Evolutionary conservation across 495 filamentous ascomycete species (phyloP).

Genomic region (Letharia columbiana): DNA sequence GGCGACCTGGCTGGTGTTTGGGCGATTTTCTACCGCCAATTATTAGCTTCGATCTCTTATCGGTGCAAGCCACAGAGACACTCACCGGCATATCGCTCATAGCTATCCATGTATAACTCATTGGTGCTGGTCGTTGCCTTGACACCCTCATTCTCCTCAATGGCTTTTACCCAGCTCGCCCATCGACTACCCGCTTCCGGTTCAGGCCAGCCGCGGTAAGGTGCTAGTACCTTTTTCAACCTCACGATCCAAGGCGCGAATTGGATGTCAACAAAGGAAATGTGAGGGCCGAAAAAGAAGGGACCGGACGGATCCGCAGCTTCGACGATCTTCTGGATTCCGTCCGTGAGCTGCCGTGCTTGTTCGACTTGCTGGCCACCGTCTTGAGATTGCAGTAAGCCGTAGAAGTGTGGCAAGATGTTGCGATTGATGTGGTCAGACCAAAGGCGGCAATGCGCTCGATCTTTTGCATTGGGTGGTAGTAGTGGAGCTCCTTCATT

Average conservation of each 20-base stretch:
- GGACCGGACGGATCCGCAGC: slow-evolving; percentile 64
- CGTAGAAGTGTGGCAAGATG: slow-evolving; percentile 76
- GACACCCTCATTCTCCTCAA: slow-evolving; percentile 66
- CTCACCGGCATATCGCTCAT: slow-evolving; percentile 56
- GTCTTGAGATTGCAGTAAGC: slow-evolving; percentile 64
- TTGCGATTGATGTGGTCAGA: slow-evolving; percentile 80
- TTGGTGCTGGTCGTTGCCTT: slow-evolving; percentile 68
- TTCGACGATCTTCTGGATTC: slow-evolving; percentile 64
- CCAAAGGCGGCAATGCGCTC: slow-evolving; percentile 79
- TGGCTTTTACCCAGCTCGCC: slow-evolving; percentile 70
- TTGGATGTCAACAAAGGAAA: slow-evolving; percentile 79
- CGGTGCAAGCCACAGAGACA: slow-evolving; percentile 21
- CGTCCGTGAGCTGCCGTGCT: slow-evolving; percentile 56
- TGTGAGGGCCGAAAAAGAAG: slow-evolving; percentile 65
- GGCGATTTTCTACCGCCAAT: slow-evolving; percentile 45
- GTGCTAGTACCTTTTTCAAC: slow-evolving; percentile 61
- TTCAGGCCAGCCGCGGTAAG: slow-evolving; percentile 74
- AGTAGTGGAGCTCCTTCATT: slow-evolving; percentile 52
- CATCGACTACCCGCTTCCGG: slow-evolving; percentile 61
- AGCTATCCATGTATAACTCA: slow-evolving; percentile 65
- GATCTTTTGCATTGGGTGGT: slow-evolving; percentile 56
- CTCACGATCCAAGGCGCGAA: slow-evolving; percentile 84
- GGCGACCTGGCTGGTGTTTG: slow-evolving; percentile 50
- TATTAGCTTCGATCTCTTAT: slow-evolving; percentile 1
- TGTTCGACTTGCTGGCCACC: slow-evolving; percentile 52